Evolutionary conservation across 1,284 basidiomycete genomes (phyloP), one percentile per base, ranked within the genome.

Genomic region (Austroboletus novae-zelandiae): DNA sequence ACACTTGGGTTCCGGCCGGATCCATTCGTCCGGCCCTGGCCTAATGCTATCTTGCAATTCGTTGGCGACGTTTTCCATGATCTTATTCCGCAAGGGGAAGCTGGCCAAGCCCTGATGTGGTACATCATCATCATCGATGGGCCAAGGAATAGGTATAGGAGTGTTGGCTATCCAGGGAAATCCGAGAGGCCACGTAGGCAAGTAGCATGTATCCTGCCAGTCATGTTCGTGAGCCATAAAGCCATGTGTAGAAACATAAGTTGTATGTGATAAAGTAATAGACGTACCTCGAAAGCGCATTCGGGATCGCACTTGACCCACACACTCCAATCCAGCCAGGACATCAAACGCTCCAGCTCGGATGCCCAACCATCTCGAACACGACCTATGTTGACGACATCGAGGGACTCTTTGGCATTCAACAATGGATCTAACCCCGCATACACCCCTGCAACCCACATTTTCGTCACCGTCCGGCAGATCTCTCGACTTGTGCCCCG

Each of bases 391-490:
- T 46, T 40, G 2, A 47, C 35, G 3, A 45, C 31, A 9, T 55
- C 45, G 1, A 5, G 37, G 17, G 23, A 23, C 5, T 45, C 46
- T n/a, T 46, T 48, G 4, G 40, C 35, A 20, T 53, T 51, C 5
- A 56, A 41, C 9, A 10, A 17, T 0, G 13, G 7, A 25, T 68
- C 68, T 4, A 75, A 25, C n/a, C 74, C 65, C 6, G 62, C 51
- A 37, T 57, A 58, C 30, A 74, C 62, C 20, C 71, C 70, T 34
- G 68, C 56, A 5, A 66, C 66, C 77, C 78, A 81, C 56, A 79
- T 64, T 29, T 61, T 66, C 2, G 71, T 72, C 42, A 75, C 42
- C 5, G 74, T 68, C 0, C 75, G 66, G 51, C 79, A 81, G 20
- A 80, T 77, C 59, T 79, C 77, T 30, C 59, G 67, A 1, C 51